Percentiles rank a stretch among this genome's conserved stretches.
Conservation (phyloP, 1,284 basidiomycete genomes). For the Papiliotrema fonsecae region DNA sequence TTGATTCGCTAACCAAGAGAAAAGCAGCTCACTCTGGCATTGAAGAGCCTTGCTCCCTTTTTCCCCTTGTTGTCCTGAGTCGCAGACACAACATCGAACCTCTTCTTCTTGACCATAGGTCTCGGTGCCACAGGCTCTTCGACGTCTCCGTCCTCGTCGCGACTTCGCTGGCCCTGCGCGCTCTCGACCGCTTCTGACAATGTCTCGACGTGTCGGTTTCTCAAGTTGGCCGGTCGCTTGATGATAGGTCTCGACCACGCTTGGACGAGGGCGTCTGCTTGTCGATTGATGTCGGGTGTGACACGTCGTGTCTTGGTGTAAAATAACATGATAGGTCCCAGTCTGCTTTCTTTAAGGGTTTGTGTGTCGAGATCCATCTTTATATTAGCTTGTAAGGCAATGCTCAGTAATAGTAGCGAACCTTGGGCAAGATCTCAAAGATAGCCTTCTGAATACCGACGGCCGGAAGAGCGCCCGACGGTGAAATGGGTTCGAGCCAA, state of each 20-base stretch:
- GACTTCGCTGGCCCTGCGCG: not conserved
- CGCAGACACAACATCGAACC: conserved; percentile 36
- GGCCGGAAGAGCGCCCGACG: conserved; percentile 85
- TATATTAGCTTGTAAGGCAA: conserved; percentile 8
- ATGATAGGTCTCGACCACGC: conserved; percentile 92
- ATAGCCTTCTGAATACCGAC: conserved; percentile 93
- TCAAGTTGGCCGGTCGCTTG: conserved; percentile 78
- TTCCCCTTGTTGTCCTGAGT: conserved; percentile 33
- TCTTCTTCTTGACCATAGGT: conserved; percentile 18
- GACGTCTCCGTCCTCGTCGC: conserved; percentile 13
- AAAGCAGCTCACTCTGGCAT: conserved; percentile 21
- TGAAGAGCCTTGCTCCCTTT: conserved; percentile 36
- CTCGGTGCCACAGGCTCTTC: conserved; percentile 9
- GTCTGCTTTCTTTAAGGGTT: conserved; percentile 83
- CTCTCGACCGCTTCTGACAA: conserved; percentile 19
- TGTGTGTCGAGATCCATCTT: conserved; percentile 85
- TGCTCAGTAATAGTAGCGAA: conserved; percentile 17
- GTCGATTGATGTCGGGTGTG: conserved; percentile 69
- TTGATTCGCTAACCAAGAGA: not conserved
- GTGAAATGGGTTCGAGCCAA: conserved; percentile 87
- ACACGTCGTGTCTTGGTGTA: conserved; percentile 88
- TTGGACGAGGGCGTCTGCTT: conserved; percentile 79
- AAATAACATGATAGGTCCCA: conserved; percentile 90
- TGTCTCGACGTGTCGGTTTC: conserved; percentile 41
- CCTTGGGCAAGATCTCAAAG: conserved; percentile 71